Conservation (phyloP, 2,329 filamentous ascomycete genomes). For the Herpotrichia juniperi region DNA sequence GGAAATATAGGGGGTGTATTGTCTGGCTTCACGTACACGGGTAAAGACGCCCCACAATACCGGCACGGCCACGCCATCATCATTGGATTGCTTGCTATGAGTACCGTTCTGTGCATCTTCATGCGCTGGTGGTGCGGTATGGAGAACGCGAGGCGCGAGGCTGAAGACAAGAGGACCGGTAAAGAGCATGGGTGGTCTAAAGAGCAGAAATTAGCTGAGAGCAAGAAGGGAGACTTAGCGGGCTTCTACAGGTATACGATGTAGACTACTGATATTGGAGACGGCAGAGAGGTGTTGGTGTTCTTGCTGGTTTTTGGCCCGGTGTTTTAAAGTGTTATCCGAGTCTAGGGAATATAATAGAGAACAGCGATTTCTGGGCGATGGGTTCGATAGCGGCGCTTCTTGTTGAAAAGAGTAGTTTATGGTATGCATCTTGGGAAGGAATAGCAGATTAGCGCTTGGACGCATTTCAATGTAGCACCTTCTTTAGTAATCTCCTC, state of each 20-base stretch:
- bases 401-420: no score
- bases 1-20: slow-evolving; percentile 55
- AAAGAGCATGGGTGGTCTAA: slow-evolving; percentile 20
- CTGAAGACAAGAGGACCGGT: slow-evolving; percentile 49
- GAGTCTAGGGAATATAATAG: no score
- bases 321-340: no score
- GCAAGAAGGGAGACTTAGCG: slow-evolving; percentile 61
- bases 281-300: neutral
- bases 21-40: slow-evolving; percentile 53
- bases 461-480: no score
- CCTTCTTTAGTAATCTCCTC: no score
- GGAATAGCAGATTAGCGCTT: no score
- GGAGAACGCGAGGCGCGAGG: slow-evolving; percentile 61
- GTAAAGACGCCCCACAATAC: slow-evolving; percentile 48
- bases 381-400: no score
- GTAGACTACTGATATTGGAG: slow-evolving; percentile 7
- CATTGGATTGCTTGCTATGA: slow-evolving; percentile 50
- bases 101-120: slow-evolving; percentile 53
- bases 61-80: slow-evolving; percentile 50
- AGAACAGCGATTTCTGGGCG: no score
- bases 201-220: slow-evolving; percentile 58
- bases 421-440: no score
- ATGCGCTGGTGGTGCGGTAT: slow-evolving; percentile 63
- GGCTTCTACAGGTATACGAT: slow-evolving; percentile 42
- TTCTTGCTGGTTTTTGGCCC: neutral